Conservation (phyloP, 352 stramenopile species). For the Globisporangium carolinianum region DNA sequence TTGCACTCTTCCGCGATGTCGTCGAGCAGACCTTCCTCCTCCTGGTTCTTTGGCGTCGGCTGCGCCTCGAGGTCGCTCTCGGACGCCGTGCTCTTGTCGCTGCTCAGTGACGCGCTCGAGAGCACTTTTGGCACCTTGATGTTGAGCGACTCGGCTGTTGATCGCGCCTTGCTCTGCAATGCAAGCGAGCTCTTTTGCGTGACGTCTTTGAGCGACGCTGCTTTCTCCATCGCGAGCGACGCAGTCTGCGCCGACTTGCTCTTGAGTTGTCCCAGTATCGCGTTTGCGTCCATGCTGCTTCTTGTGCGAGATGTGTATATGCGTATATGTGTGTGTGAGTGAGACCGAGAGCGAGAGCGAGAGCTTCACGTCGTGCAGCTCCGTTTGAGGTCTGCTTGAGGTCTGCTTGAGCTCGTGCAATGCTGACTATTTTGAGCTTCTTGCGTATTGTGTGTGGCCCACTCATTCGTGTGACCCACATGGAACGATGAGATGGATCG, state of each 20-base stretch:
- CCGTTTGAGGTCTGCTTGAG: too few relatives aligned
- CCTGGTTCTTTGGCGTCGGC: conserved; percentile 40
- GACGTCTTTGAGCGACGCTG: conserved; percentile 40
- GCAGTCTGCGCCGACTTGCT: conserved; percentile 52
- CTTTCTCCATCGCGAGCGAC: conserved; percentile 44
- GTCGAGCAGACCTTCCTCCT: conserved; percentile 66
- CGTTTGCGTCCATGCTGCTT: conserved; percentile 11
- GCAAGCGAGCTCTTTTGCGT: conserved; percentile 42
- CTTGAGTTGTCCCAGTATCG: conserved; percentile 59
- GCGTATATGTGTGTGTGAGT: neutral
- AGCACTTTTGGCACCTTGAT: conserved; percentile 34
- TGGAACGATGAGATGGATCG: too few relatives aligned
- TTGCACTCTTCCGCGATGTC: conserved; percentile 66
- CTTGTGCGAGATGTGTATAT: neutral
- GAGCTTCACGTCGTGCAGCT: too few relatives aligned
- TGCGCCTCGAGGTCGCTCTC: conserved; percentile 20
- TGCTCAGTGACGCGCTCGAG: conserved; percentile 17
- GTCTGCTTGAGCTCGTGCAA: too few relatives aligned
- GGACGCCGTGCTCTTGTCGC: conserved; percentile 17
- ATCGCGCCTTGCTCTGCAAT: conserved; percentile 47
- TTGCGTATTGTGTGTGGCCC: too few relatives aligned
- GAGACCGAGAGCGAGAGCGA: neutral
- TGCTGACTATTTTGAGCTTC: too few relatives aligned
- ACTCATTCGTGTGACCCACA: too few relatives aligned
- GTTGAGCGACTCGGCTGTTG: conserved; percentile 42